Percentiles rank a stretch among this genome's conserved stretches.
Evolutionary conservation across 306 rosid species (phyloP).

Genomic region (Alnus rubra): DNA sequence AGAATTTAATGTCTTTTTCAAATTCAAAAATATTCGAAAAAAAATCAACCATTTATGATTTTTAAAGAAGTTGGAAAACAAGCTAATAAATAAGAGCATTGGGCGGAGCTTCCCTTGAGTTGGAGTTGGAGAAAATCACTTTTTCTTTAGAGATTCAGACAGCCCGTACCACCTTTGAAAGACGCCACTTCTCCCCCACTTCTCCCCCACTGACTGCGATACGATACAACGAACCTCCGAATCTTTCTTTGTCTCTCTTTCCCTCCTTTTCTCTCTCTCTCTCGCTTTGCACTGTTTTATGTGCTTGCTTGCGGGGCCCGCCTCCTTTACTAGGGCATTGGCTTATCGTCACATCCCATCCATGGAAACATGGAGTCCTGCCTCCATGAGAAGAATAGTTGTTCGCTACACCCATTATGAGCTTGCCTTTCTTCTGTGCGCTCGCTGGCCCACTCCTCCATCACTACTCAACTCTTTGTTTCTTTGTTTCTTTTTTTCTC

Average conservation of each 20-base stretch:
- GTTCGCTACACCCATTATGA: neutral
- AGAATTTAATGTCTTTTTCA: neutral
- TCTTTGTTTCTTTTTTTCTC: neutral
- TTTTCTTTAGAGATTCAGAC: neutral
- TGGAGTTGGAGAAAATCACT: neutral
- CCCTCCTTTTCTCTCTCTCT: too few species aligned
- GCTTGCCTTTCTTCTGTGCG: neutral
- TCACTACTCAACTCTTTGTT: neutral
- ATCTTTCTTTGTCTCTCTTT: neutral
- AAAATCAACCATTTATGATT: too few species aligned
- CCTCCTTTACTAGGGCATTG: neutral
- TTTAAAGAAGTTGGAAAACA: too few species aligned
- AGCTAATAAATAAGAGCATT: too few species aligned
- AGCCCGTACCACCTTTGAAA: slow-evolving; percentile 2
- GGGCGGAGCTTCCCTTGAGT: too few species aligned
- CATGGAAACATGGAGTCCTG: slow-evolving; percentile 26
- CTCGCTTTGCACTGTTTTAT: neutral
- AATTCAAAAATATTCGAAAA: too few species aligned
- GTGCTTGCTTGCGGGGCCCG: slow-evolving; percentile 11
- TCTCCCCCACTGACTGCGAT: slow-evolving; percentile 22
- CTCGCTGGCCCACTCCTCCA: neutral
- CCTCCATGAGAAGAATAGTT: slow-evolving; percentile 5
- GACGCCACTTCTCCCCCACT: neutral
- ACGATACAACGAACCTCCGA: slow-evolving; percentile 34
- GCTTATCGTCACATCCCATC: slow-evolving; percentile 37